Conservation (phyloP, 163 green algal genomes). For the Chloromonas sp. region DNA sequence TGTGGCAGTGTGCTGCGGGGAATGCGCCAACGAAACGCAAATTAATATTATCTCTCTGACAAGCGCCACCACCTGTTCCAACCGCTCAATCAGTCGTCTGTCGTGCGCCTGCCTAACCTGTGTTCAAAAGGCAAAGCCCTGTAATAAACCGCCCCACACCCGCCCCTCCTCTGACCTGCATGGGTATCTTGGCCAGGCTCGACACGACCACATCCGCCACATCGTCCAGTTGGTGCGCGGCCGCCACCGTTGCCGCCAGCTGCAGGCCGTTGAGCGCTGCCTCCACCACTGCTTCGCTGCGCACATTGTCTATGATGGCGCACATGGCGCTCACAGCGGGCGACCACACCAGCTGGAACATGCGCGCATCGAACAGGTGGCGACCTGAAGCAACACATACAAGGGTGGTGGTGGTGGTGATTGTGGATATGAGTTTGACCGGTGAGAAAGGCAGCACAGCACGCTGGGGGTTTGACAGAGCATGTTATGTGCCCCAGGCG, state of each 20-base stretch:
- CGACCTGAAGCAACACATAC: slow-evolving; percentile 17
- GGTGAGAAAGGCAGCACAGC: neutral
- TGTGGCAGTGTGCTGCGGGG: too few species aligned
- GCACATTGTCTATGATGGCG: slow-evolving; percentile 72
- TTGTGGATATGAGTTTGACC: too few species aligned
- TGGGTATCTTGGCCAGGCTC: slow-evolving; percentile 64
- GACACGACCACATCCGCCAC: slow-evolving; percentile 75
- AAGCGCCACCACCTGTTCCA: too few species aligned
- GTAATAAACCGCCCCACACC: too few species aligned
- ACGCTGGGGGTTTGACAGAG: neutral
- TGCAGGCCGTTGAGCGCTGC: slow-evolving; percentile 8
- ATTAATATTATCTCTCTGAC: too few species aligned
- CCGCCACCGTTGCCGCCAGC: slow-evolving; percentile 30
- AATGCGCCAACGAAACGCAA: too few species aligned
- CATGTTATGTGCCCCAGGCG: too few species aligned
- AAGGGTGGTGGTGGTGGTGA: too few species aligned
- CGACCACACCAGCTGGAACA: slow-evolving; percentile 80
- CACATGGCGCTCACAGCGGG: slow-evolving; percentile 83
- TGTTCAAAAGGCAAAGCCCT: too few species aligned
- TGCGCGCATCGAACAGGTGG: slow-evolving; percentile 51
- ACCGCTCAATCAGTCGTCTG: too few species aligned
- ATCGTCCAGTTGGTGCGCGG: slow-evolving; percentile 37
- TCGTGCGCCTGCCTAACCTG: too few species aligned
- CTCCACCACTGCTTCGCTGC: slow-evolving; percentile 28
- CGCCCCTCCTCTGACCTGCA: slow-evolving; percentile 4